phyloP scores from a whole-genome alignment of 495 filamentous ascomycete genomes.

The Polyplosphaeria fusca region DNA sequence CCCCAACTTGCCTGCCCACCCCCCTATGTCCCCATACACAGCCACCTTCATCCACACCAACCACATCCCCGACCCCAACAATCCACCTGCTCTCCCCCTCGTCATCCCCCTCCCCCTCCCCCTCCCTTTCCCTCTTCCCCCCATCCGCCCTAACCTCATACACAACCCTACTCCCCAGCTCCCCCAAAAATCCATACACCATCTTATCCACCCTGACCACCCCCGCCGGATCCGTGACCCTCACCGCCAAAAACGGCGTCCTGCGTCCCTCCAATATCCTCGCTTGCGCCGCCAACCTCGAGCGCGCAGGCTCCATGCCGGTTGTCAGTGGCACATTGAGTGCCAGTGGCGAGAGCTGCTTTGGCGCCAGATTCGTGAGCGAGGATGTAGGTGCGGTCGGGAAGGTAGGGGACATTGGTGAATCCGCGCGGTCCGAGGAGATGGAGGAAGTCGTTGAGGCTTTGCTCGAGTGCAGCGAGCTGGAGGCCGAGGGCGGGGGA shows the following conservation, averaged over 20 bases:
- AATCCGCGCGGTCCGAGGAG: background rate
- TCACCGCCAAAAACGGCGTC: constrained; percentile 53
- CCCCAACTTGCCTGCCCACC: too few species aligned
- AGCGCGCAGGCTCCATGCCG: background rate
- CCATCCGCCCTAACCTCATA: constrained; percentile 58
- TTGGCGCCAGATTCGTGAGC: background rate
- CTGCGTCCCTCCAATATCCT: constrained; percentile 53
- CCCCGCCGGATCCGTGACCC: constrained; percentile 49
- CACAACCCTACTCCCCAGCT: constrained; percentile 51
- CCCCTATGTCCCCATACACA: too few species aligned
- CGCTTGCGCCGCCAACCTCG: constrained; percentile 35
- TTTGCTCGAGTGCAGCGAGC: background rate
- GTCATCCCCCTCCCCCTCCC: constrained; percentile 20
- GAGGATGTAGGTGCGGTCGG: background rate
- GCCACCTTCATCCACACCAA: constrained; percentile 32
- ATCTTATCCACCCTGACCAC: constrained; percentile 45
- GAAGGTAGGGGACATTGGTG: background rate
- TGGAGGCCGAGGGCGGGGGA: background rate
- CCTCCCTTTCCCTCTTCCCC: constrained; percentile 44
- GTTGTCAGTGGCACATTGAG: background rate
- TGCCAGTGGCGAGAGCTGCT: background rate
- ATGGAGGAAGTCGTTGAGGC: background rate
- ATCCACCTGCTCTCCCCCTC: constrained; percentile 45
- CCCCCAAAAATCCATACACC: constrained; percentile 58
- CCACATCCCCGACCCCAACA: constrained; percentile 52